Base-by-base conservation (phyloP, 2,329 filamentous ascomycete genomes). In the Phialocephala subalpina region DNA sequence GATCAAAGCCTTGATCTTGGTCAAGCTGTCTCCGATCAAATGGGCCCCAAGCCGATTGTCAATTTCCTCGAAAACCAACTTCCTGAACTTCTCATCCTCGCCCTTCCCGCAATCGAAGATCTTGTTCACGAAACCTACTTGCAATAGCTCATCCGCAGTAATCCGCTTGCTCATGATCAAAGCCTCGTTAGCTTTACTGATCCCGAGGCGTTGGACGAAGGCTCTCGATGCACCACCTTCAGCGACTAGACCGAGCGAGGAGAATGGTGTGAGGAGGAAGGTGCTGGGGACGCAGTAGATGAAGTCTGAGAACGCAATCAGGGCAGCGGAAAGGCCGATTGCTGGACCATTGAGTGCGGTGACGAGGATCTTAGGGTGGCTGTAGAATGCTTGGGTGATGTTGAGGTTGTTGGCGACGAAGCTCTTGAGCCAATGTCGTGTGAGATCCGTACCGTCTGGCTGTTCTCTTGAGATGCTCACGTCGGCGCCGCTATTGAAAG, bases 311-410 rank as follows among this genome's bases (percentile, higher is more conserved):
- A 93, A 92, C 33, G 90, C 90, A 65, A 93, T 83, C 0, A 98
- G 81, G 0, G 95, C 94, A 0, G 95, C 96, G 1, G 91, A 92
- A 36, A 98, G 89, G 6, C 96, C 96, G 61, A 99, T 86, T 12
- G 90, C 94, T 6, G 96, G 96, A 2, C 95, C 96, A 81, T 98
- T 98, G 71, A 98, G 89, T 0, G 93, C 96, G 0, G 90, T 90
- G 67, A 98, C 87, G 27, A 98, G 91, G 80, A 98, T 92, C 82
- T 98, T 97, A 73, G 94, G 92, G 81, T 98, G 96, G 16, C 89
- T 90, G 83, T 96, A 94, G 82, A 98, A 97, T 73, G 93, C 90
- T 73, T 93, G 90, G 1, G 94, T 96, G 74, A 93, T 87, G 84
- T 97, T 92, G 64, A 97, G 87, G 83, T 98, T 98, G 84, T 92